Base-by-base conservation (phyloP, 805 yeast species). In the Kuraishia capsulata region DNA sequence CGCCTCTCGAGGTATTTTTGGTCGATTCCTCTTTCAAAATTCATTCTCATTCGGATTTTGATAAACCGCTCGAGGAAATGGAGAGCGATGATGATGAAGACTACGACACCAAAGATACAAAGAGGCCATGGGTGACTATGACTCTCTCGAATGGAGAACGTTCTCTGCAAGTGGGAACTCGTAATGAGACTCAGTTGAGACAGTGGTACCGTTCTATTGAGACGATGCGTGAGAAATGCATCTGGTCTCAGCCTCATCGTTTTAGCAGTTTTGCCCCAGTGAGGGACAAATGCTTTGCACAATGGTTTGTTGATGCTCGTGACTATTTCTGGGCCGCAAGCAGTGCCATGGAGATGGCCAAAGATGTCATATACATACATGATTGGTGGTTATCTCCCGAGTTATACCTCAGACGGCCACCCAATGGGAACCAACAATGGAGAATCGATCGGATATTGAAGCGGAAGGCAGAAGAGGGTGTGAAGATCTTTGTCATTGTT, bases 311-410 rank as follows among this genome's bases (percentile, higher is more conserved):
- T 3, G 99, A 92, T 60, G 64, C 56, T 19, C 70, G 99, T 51
- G 99, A 92, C 58, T 85, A 92, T 57, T 82, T 87, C 64, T 92
- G 97, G 97, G 94, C 97, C 1, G 78, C 88, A 2, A 83, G 95
- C 23, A 78, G 88, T 9, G 98, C 97, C 0, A 65, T 92, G 39
- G 87, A 83, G 47, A 81, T 85, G 84, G 97, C 98, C 0, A 78
- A 79, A 47, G 97, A 92, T 64, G 90, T 83, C 1, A 81, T 92
- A 25, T 92, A 80, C 55, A 87, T 92, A 36, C 97, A 92, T 53
- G 99, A 90, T 52, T 92, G 99, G 99, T 92, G 98, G 98, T 66
- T 92, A 20, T 75, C 90, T 4, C 99, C 99, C 0, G 98, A 92
- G 57, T 56, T 92, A 3, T 94, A 92, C 51, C 65, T 92, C 62